A percentile compares a stretch with the other conserved stretches of the same genome.
Conservation (phyloP, 352 stramenopile species). For the Peronospora destructor region DNA sequence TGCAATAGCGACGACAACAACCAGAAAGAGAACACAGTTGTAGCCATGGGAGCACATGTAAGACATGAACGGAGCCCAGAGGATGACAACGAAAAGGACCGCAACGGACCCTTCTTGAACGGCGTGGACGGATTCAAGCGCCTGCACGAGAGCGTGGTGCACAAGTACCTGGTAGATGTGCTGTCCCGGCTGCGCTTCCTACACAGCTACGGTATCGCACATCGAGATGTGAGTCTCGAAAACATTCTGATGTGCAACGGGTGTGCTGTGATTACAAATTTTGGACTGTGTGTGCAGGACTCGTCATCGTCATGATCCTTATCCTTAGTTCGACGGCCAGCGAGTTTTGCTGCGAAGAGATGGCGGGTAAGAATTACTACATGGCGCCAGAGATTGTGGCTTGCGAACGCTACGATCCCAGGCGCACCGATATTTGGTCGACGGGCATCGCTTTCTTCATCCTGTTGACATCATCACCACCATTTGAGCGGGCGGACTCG, state of each 20-base stretch:
- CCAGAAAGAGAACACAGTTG: slow-evolving; percentile 7
- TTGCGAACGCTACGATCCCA: slow-evolving; percentile 86
- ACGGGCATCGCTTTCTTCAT: slow-evolving; percentile 92
- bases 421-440: slow-evolving; percentile 90
- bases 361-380: slow-evolving; percentile 92
- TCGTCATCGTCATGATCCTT: background rate
- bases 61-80: slow-evolving; percentile 7
- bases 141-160: slow-evolving; percentile 40
- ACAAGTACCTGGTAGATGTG: slow-evolving; percentile 63
- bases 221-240: slow-evolving; percentile 95
- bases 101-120: slow-evolving; percentile 13
- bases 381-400: slow-evolving; percentile 93
- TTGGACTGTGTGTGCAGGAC: slow-evolving; percentile 62
- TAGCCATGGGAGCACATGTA: background rate
- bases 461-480: slow-evolving; percentile 88
- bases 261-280: slow-evolving; percentile 61
- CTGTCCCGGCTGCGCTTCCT: slow-evolving; percentile 55
- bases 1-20: slow-evolving; percentile 8
- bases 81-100: background rate
- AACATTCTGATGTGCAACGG: slow-evolving; percentile 89
- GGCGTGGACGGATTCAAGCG: slow-evolving; percentile 23
- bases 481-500: slow-evolving; percentile 83
- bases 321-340: background rate
- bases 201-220: slow-evolving; percentile 66
- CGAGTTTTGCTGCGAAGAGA: slow-evolving; percentile 44